A percentile compares a stretch with the other conserved stretches of the same genome.
phyloP scores from a whole-genome alignment of 2,329 filamentous ascomycete species.

The Laburnicola sp. region DNA sequence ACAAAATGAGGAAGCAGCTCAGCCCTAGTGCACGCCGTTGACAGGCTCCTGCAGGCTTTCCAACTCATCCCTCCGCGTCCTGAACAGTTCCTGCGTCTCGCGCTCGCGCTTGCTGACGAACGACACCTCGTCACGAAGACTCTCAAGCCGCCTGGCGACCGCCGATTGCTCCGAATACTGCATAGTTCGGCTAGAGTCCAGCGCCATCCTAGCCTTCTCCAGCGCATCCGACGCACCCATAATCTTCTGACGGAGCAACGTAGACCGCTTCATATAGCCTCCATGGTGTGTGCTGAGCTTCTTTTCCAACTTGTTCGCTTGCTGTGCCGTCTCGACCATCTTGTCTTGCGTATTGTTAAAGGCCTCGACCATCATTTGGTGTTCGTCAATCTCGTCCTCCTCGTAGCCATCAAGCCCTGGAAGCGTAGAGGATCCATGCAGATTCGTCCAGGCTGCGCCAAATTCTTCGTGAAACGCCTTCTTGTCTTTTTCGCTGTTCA shows the following conservation, averaged over 20 bases:
- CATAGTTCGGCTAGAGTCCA: slow-evolving; percentile 74
- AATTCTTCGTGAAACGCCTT: slow-evolving; percentile 49
- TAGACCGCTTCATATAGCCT: slow-evolving; percentile 85
- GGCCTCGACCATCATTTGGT: slow-evolving; percentile 66
- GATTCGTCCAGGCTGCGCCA: slow-evolving; percentile 55
- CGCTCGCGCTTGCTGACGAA: slow-evolving; percentile 80
- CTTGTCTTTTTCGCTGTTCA: slow-evolving; percentile 55
- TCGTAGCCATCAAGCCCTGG: slow-evolving; percentile 81
- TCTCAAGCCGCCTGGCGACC: slow-evolving; percentile 70
- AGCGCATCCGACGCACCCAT: slow-evolving; percentile 73
- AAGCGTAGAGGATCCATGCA: slow-evolving; percentile 57
- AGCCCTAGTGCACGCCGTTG: slow-evolving; percentile 41
- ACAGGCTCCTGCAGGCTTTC: slow-evolving; percentile 56
- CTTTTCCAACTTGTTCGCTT: slow-evolving; percentile 88
- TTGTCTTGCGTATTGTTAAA: slow-evolving; percentile 76
- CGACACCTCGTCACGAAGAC: slow-evolving; percentile 78
- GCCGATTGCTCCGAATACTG: slow-evolving; percentile 79
- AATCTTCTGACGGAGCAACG: slow-evolving; percentile 79
- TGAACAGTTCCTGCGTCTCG: slow-evolving; percentile 87
- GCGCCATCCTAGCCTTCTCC: slow-evolving; percentile 70
- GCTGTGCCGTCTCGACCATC: slow-evolving; percentile 73
- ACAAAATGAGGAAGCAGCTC: not conserved
- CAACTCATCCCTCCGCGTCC: slow-evolving; percentile 75
- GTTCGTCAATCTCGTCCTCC: slow-evolving; percentile 72
- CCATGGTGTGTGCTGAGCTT: slow-evolving; percentile 85